Evolutionary conservation across 2,329 filamentous ascomycete species (phyloP).

Genomic region (Aureobasidium subglaciale): DNA sequence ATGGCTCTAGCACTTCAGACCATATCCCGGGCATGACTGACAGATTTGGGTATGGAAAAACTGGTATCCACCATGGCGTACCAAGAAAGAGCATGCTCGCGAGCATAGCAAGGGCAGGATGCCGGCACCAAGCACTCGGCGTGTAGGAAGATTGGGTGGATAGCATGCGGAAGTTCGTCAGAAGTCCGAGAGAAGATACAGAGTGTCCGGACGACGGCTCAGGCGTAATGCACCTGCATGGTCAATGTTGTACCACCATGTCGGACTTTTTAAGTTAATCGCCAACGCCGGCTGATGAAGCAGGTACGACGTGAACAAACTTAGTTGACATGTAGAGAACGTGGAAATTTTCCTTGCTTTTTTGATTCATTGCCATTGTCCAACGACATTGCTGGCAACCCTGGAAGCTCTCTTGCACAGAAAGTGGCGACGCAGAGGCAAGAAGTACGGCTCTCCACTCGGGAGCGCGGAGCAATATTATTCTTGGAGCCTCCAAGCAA

Average conservation of each 20-base stretch:
- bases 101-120: neutral
- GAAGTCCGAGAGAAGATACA: constrained; percentile 11
- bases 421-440: neutral
- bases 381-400: neutral
- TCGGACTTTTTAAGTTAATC: constrained; percentile 11
- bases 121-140: constrained; percentile 2
- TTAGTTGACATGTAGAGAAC: neutral
- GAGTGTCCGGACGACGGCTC: constrained; percentile 1
- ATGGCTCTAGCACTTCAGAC: constrained; percentile 9
- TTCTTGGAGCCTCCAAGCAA: neutral
- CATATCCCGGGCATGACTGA: neutral
- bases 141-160: neutral
- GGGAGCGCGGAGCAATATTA: constrained; percentile 3
- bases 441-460: constrained; percentile 15
- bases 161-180: constrained; percentile 5
- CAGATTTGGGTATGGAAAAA: neutral
- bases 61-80: constrained; percentile 5
- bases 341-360: neutral
- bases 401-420: neutral
- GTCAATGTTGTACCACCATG: neutral
- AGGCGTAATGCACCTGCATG: constrained; percentile 3
- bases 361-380: neutral
- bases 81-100: constrained; percentile 1
- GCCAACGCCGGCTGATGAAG: neutral
- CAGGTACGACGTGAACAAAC: neutral